Evolutionary conservation across 2,329 filamentous ascomycete species (phyloP), one percentile per base, ranked within the genome.

Genomic region (Penicillium hesseltinei): DNA sequence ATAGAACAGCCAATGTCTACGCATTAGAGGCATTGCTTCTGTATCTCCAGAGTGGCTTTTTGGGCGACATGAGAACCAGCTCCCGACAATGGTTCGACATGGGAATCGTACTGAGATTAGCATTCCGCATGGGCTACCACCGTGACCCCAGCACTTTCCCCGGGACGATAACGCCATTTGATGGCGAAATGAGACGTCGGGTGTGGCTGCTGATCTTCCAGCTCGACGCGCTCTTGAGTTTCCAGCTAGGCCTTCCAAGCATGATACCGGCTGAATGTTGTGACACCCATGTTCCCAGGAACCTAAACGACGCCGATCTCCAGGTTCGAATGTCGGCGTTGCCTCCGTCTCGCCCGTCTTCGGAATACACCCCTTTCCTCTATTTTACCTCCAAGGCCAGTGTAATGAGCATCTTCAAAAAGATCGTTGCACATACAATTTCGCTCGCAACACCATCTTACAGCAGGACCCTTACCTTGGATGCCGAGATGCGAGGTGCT

Each of bases 231-330:
- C 73, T 87, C 6, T 78, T 83, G 1, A 80, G 83, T 0, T 86
- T 86, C 65, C 84, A 88, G 61, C 77, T 88, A 62, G 86, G 86
- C 2, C 73, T 88, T 25, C 85, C 86, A 1, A 80, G 80, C 60
- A 82, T 85, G 77, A 77, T 86, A 43, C 76, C 81, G 49, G 77
- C 79, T 17, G 80, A 84, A 49, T 81, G 86, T 50, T 81, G 78
- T 43, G 86, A 88, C 63, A 85, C 83, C 0, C 63, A 69, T 2
- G 66, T 79, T 21, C 84, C 85, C 4, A 73, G 77, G 10, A 87
- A 88, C 65, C 67, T 88, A n/a, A 69, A 78, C 29, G 85, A 88
- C 66, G 76, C 80, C 1, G 85, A 88, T 62, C 83, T 88, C 56
- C 73, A 77, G 56, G 77, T 81, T 60, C 67, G 80, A 48, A 77